phyloP scores from a whole-genome alignment of 2,329 filamentous ascomycete species.

The Fusarium sp. region DNA sequence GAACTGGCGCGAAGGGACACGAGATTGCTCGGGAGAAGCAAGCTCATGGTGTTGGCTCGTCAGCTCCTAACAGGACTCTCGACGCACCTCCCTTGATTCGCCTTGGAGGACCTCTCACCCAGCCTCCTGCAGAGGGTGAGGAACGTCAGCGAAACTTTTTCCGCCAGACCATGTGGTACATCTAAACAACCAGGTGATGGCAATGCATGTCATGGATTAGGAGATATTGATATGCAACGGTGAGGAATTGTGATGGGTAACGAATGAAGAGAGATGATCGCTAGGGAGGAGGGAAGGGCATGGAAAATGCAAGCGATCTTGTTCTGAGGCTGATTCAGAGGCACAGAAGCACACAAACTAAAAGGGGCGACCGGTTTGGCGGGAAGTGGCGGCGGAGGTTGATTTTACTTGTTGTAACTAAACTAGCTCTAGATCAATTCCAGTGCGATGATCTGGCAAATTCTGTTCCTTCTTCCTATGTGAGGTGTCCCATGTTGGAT shows the following conservation, averaged over 20 bases:
- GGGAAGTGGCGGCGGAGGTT: conserved; percentile 52
- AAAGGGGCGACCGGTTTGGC: conserved; percentile 54
- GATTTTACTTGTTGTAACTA: conserved; percentile 33
- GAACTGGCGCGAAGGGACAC: conserved; percentile 58
- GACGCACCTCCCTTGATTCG: conserved; percentile 50
- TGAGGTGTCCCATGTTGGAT: background rate
- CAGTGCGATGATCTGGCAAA: conserved; percentile 12
- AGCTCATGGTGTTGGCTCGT: conserved; percentile 54
- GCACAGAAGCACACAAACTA: conserved; percentile 30
- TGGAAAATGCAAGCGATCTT: conserved; percentile 35
- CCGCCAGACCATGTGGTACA: conserved; percentile 59
- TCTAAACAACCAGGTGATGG: conserved; percentile 43
- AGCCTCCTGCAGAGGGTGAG: conserved; percentile 47
- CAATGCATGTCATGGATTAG: background rate
- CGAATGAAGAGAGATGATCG: conserved; percentile 18
- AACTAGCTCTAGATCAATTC: conserved; percentile 32
- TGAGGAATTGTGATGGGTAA: background rate
- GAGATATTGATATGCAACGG: background rate
- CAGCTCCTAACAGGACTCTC: conserved; percentile 33
- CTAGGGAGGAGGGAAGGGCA: conserved; percentile 35
- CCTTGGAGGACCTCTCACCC: conserved; percentile 46
- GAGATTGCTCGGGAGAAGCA: conserved; percentile 54
- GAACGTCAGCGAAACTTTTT: conserved; percentile 52
- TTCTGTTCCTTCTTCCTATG: background rate
- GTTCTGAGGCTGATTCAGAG: conserved; percentile 1